Base-by-base conservation (phyloP, 225 moss, liverwort and hornwort genomes). In the Sphagnum contortum region DNA sequence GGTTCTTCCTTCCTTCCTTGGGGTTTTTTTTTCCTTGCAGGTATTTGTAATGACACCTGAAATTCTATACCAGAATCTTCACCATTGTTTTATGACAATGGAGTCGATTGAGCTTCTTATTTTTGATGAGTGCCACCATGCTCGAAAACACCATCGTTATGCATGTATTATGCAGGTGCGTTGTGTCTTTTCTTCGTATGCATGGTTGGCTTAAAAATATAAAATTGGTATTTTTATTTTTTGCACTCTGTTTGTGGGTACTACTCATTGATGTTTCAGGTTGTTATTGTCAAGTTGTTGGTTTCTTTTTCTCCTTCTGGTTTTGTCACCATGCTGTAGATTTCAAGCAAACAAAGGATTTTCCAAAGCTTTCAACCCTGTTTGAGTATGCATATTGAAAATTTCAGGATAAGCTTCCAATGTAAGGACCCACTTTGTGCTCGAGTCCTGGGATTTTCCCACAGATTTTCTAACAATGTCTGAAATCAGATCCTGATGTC, bases 81-180 rank as follows among this genome's bases (percentile, higher is more conserved):
- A 81, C 72, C 93, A 89, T 66, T 84, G 87, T 71, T 98, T 98
- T 60, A 76, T 98, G 82, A 84, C 64, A 52, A 91, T 98, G 93
- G 81, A 80, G 50, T 84, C 76, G 67, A 87, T 98, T 61, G 98
- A 93, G 79, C 76, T 98, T 55, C 87, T 98, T 54, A 86, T 98
- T 59, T 98, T 98, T 68, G 98, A 98, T 55, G 98, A 98, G 81
- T 93, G 98, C 69, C 98, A 98, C 72, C 98, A 93, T 74, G 82
- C 93, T 52, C 74, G 68, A 67, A 88, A 87, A 76, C 77, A 75
- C 68, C 93, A 93, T 70, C 98, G 93, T 7, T 98, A 98, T 72
- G 93, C 98, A 11, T 76, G 87, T 68, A 91, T 98, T 49, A 91
- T 98, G 98, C 79, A 85, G 87, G 96, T 92, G 78, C 7, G 9